Conservation (phyloP, 768 basidiomycete genomes). For the Kwoniella dendrophila region DNA sequence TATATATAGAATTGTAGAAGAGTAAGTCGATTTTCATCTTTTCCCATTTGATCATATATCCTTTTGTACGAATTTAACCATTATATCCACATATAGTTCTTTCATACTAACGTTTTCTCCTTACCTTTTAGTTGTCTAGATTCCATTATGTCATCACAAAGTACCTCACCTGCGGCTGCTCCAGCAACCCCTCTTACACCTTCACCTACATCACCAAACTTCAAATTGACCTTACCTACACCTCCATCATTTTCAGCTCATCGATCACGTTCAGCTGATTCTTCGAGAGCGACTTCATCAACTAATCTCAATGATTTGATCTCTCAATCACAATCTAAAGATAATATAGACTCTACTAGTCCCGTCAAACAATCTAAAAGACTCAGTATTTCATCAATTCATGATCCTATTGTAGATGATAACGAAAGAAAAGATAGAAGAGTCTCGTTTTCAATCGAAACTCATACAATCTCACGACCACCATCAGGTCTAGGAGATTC, state of each 20-base stretch:
- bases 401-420: constrained; percentile 8
- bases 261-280: constrained; percentile 10
- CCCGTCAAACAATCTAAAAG: constrained; percentile 8
- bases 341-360: neutral
- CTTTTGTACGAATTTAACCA: no score
- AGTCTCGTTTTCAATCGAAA: constrained; percentile 13
- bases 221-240: constrained; percentile 39
- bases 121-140: neutral
- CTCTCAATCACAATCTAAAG: neutral
- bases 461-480: constrained; percentile 11
- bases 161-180: neutral
- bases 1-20: neutral
- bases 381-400: constrained; percentile 19
- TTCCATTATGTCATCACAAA: constrained; percentile 6
- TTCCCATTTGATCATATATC: neutral
- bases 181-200: neutral
- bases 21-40: neutral
- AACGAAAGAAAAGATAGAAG: constrained; percentile 11
- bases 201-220: constrained; percentile 14
- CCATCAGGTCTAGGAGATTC: neutral
- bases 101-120: neutral
- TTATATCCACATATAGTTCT: neutral
- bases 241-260: constrained; percentile 43
- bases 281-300: neutral
- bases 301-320: neutral